Conservation (phyloP, 78 protist species). For the Ministeria vibrans region DNA sequence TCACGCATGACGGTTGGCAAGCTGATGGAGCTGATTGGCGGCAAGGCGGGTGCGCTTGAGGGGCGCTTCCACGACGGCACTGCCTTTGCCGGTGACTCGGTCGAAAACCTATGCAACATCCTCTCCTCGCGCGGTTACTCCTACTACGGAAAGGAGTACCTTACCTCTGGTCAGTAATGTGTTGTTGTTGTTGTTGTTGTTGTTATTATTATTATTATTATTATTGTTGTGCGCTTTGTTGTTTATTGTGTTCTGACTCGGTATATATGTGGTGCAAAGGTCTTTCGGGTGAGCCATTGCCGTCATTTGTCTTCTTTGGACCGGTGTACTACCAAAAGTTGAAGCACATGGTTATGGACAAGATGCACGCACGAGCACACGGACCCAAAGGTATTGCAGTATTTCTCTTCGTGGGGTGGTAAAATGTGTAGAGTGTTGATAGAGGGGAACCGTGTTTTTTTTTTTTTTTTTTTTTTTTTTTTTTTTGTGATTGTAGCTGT, state of each 20-base stretch:
- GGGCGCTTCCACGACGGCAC: conserved; percentile 62
- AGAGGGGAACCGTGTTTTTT: conserved; percentile 91
- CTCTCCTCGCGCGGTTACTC: conserved; percentile 68
- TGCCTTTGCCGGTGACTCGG: conserved; percentile 88
- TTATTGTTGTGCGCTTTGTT: no score
- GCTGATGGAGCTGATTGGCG: conserved; percentile 92
- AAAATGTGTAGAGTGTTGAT: neutral
- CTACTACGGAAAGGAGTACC: conserved; percentile 94
- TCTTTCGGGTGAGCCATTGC: conserved; percentile 91
- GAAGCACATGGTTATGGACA: conserved; percentile 99
- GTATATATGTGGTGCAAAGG: no score
- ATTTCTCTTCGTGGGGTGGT: neutral
- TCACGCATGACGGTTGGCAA: conserved; percentile 97
- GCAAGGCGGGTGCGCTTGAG: conserved; percentile 81
- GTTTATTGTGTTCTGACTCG: no score
- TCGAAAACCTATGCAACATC: conserved; percentile 57
- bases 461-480: no score
- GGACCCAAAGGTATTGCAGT: conserved; percentile 13
- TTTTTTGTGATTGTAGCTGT: no score
- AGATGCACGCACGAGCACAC: conserved; percentile 96
- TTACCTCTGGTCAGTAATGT: no score
- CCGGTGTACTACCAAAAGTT: conserved; percentile 99
- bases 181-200: no score
- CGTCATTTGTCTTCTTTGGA: conserved; percentile 93
- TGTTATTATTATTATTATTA: no score